Percentiles rank a stretch among this genome's conserved stretches.
phyloP scores from a whole-genome alignment of 164 flowering plant genomes.

The Euptelea pleiosperma region DNA sequence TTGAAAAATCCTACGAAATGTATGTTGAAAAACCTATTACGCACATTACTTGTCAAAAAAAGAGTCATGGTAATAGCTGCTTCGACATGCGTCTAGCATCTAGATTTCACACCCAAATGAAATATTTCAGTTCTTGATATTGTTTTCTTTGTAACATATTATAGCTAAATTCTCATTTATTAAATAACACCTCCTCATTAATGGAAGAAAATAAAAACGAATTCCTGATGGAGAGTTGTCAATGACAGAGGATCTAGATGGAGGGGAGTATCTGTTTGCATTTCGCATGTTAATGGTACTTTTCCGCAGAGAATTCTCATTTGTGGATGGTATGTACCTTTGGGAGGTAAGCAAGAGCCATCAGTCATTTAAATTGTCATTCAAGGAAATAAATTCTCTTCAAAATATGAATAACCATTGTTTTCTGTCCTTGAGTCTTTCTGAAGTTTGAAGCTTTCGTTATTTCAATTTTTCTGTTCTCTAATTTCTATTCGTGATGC shows the following conservation, averaged over 20 bases:
- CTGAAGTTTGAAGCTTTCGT: neutral
- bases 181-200: neutral
- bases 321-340: constrained; percentile 78
- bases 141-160: neutral
- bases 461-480: neutral
- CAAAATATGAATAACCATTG: too few relatives aligned
- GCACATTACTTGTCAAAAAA: too few relatives aligned
- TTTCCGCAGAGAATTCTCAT: constrained; percentile 87
- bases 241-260: constrained; percentile 82
- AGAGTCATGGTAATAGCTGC: neutral
- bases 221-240: constrained; percentile 12
- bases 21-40: too few relatives aligned
- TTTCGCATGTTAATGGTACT: constrained; percentile 94
- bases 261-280: constrained; percentile 90
- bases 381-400: too few relatives aligned
- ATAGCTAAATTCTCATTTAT: neutral
- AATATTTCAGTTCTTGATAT: neutral
- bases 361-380: too few relatives aligned
- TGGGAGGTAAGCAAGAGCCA: constrained; percentile 91
- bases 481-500: too few relatives aligned
- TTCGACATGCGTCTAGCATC: neutral
- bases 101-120: neutral
- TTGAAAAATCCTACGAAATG: too few relatives aligned
- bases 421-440: neutral
- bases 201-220: neutral